Base-by-base conservation (phyloP, 2,329 filamentous ascomycete genomes). In the Aulographum hederae region DNA sequence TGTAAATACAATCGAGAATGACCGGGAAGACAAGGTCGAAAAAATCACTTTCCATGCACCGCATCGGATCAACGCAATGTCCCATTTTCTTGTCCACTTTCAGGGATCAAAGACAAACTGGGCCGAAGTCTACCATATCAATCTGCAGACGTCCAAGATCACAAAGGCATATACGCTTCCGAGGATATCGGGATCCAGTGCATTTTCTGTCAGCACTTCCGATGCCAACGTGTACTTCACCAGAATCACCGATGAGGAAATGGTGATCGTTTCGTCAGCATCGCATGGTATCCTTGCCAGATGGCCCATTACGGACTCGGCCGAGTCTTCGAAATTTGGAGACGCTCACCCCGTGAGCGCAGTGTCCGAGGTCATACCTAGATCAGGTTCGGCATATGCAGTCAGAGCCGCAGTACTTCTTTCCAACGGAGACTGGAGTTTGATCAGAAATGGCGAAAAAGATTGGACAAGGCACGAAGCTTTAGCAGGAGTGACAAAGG, bases 201-300 rank as follows among this genome's bases (percentile, higher is more conserved):
- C 77, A 1, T 81, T 94, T 47, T 78, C 84, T 0, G 76, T 72
- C 1, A 89, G 77, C 53, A 79, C 73, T 2, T 67, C 70, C 26
- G 78, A 75, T 36, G 73, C 78, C 14, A 85, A 89, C 44, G 76
- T 93, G 5, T 94, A 82, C 57, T 93, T 95, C 50, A 85, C 79
- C 2, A 73, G 85, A 36, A 63, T 89, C 37, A 84, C 80, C 0
- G 61, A 73, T 20, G 70, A 77, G 6, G 80, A 92, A 46, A 63
- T 82, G 2, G 61, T 67, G 18, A 61, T 93, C 17, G 65, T 80
- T 4, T 81, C 80, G 2, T 91, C 84, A 0, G 62, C 63, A 18
- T 89, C 81, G 1, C 71, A 85, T 41, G 73, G 66, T n/a, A 57
- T 84, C 25, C 61, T 94, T 19, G 78, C 72, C 11, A 69, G 73